A percentile compares a stretch with the other conserved stretches of the same genome.
phyloP scores from a whole-genome alignment of 345 rosid species.

The Eutrema japonicum region DNA sequence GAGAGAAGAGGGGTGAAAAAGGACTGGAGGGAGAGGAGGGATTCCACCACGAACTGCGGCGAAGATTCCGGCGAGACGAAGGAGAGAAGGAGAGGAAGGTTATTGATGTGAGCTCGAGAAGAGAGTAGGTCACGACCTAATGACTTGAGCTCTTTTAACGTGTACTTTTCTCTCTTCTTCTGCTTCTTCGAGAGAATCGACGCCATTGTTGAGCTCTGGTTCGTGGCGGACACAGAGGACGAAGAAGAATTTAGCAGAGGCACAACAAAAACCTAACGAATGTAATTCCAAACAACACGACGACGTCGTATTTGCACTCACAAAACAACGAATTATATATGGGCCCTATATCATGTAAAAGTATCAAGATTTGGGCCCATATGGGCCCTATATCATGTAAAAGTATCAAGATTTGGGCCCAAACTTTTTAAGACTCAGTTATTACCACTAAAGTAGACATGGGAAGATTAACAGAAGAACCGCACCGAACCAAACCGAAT shows the following conservation, averaged over 20 bases:
- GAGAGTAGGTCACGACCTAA: slow-evolving; percentile 74
- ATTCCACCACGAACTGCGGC: slow-evolving; percentile 70
- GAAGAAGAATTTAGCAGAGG: slow-evolving; percentile 1
- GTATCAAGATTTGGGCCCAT: not conserved
- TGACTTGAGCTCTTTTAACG: slow-evolving; percentile 66
- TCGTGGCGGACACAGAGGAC: slow-evolving; percentile 23
- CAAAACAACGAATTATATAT: not conserved
- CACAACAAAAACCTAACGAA: slow-evolving; percentile 19
- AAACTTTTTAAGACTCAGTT: not conserved
- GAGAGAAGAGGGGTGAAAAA: slow-evolving; percentile 85
- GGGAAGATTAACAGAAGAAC: no score
- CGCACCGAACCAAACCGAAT: no score
- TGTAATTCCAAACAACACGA: not conserved
- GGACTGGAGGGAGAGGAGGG: slow-evolving; percentile 89
- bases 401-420: not conserved
- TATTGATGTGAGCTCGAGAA: slow-evolving; percentile 75
- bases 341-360: not conserved
- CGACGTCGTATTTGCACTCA: not conserved
- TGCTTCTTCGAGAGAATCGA: slow-evolving; percentile 47
- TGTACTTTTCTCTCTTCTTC: slow-evolving; percentile 44
- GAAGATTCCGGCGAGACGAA: slow-evolving; percentile 64
- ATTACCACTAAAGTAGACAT: not conserved
- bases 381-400: not conserved
- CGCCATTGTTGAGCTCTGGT: slow-evolving; percentile 52
- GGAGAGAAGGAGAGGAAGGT: slow-evolving; percentile 76